Evolutionary conservation across 169 alveolate species (phyloP).

Genomic region (Cryptosporidium xiaoi): DNA sequence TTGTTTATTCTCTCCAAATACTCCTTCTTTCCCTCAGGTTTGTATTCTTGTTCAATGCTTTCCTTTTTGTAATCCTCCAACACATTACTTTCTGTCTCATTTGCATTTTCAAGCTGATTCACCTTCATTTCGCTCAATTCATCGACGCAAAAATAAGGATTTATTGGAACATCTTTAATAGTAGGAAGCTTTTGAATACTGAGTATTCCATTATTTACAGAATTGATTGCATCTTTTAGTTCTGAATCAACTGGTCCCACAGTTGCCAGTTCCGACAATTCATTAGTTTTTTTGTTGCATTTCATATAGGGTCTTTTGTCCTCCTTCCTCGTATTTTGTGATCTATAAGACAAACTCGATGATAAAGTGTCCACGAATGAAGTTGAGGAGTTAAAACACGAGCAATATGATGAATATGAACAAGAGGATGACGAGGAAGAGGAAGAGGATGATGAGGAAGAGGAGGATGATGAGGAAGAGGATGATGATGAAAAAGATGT

Average conservation of each 20-base stretch:
- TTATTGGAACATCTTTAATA: slow-evolving; percentile 30
- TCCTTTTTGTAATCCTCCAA: background rate
- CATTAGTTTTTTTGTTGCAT: background rate
- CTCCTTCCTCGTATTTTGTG: background rate
- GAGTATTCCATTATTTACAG: background rate
- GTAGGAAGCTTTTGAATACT: slow-evolving; percentile 25
- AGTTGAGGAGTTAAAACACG: background rate
- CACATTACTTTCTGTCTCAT: too few relatives aligned
- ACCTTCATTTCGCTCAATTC: background rate
- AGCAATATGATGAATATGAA: slow-evolving; percentile 6
- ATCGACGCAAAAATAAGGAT: slow-evolving; percentile 16
- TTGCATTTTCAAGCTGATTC: too few relatives aligned
- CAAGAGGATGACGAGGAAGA: slow-evolving; percentile 17
- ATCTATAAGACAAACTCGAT: background rate
- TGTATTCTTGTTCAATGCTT: background rate
- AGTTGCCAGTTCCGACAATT: too few relatives aligned
- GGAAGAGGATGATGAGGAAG: slow-evolving; percentile 32
- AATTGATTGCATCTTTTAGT: background rate
- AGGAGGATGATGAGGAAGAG: background rate
- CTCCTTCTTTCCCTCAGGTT: slow-evolving; percentile 2
- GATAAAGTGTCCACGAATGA: slow-evolving; percentile 4
- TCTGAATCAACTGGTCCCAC: background rate
- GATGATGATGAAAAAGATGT: background rate
- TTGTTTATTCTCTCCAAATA: background rate
- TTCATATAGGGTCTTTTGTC: background rate